Conservation (phyloP, 331 rosid species). For the Malus hybrid region DNA sequence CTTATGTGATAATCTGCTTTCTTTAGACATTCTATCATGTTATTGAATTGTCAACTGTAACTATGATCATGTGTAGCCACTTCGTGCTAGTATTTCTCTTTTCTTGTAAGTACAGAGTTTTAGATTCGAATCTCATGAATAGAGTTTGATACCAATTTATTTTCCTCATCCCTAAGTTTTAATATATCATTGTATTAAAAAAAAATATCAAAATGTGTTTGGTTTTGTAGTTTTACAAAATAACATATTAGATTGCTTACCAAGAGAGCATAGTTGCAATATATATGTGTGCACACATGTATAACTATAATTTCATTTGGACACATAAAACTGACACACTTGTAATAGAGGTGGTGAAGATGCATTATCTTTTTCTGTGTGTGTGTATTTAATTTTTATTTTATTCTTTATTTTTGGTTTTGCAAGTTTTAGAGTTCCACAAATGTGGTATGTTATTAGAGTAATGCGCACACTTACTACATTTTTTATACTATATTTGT, state of each 20-base stretch:
- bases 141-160: background rate
- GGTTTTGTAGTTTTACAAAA: no score
- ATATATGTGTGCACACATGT: background rate
- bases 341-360: background rate
- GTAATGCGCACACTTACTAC: no score
- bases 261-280: background rate
- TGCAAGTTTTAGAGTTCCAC: no score
- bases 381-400: background rate
- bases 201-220: no score
- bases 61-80: background rate
- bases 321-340: background rate
- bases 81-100: background rate
- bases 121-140: background rate
- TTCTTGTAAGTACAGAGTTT: background rate
- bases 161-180: background rate
- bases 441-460: no score
- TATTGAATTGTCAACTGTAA: background rate
- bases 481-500: no score
- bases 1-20: background rate
- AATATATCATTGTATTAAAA: no score
- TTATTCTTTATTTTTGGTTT: no score
- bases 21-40: background rate
- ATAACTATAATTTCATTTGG: background rate
- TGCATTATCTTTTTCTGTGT: background rate
- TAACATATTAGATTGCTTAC: no score